Conservation (phyloP, 2,329 filamentous ascomycete genomes). For the Leptographium lundbergii region DNA sequence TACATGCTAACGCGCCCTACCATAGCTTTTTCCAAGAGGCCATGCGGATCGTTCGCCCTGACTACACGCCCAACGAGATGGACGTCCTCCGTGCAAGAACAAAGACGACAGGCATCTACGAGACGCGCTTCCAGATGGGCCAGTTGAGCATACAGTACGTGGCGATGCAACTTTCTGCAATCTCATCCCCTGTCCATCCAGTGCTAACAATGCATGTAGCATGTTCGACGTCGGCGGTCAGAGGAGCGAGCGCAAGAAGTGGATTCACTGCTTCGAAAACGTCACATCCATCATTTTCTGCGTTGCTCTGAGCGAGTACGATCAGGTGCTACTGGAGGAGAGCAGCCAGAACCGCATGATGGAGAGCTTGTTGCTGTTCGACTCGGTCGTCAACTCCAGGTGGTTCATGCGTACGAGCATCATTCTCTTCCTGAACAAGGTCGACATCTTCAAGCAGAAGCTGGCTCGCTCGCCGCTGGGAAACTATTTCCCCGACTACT, state of each 20-base stretch:
- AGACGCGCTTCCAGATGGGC: conserved; percentile 97
- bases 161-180: too few species aligned
- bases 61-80: conserved; percentile 87
- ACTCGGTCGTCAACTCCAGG: conserved; percentile 95
- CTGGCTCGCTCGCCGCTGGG: conserved; percentile 76
- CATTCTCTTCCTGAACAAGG: conserved; percentile 97
- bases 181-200: too few species aligned
- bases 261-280: conserved; percentile 99
- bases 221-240: conserved; percentile 99
- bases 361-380: conserved; percentile 91
- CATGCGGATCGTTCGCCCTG: conserved; percentile 64
- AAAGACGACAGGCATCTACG: conserved; percentile 98
- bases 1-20: neutral
- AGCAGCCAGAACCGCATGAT: conserved; percentile 99
- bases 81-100: conserved; percentile 92
- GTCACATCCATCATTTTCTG: conserved; percentile 99
- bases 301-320: conserved; percentile 94
- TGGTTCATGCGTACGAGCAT: conserved; percentile 99
- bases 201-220: conserved; percentile 32
- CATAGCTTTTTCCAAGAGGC: conserved; percentile 91
- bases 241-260: conserved; percentile 96
- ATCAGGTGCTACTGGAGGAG: conserved; percentile 92
- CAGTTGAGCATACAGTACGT: conserved; percentile 95
- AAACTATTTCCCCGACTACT: conserved; percentile 97
- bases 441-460: conserved; percentile 95